These are phyloP conservation scores for Microbotryomycetes sp. DNA, from an alignment of 1,284 basidiomycete species.

Conservation along the genomic window DNA sequence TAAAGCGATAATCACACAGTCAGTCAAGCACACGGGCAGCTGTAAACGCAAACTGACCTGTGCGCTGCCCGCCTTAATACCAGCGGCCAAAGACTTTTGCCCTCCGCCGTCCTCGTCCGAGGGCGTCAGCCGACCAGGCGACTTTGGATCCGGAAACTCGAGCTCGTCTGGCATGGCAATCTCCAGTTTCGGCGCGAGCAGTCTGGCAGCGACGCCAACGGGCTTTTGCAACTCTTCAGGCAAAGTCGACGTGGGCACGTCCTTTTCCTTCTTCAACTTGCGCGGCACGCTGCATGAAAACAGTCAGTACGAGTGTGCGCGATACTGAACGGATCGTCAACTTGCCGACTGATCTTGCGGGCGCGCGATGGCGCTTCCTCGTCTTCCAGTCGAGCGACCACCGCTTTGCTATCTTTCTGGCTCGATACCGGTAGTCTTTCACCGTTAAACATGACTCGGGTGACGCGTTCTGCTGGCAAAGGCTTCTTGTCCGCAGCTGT, in stretches of 20 bases:
- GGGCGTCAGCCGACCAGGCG: constrained; percentile 21
- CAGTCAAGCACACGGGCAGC: no score
- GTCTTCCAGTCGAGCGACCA: constrained; percentile 60
- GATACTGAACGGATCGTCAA: not conserved
- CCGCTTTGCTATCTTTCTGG: constrained; percentile 32
- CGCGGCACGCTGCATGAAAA: constrained; percentile 8
- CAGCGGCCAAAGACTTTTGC: constrained; percentile 2
- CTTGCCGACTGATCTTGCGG: constrained; percentile 25
- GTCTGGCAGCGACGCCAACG: constrained; percentile 50
- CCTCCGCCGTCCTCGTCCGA: constrained; percentile 2
- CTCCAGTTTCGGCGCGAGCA: constrained; percentile 18
- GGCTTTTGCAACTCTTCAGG: constrained; percentile 58
- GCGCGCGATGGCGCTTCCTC: constrained; percentile 49
- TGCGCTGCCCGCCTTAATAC: not conserved
- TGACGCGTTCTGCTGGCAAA: constrained; percentile 50
- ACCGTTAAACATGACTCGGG: constrained; percentile 35
- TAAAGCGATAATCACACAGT: not conserved
- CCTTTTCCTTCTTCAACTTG: constrained; percentile 34
- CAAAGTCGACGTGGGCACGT: constrained; percentile 48
- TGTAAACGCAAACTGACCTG: not conserved
- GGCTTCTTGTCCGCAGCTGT: constrained; percentile 3
- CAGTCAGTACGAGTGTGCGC: not conserved
- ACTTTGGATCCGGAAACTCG: constrained; percentile 32
- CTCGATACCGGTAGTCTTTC: constrained; percentile 66
- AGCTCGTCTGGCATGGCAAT: constrained; percentile 20